Base-by-base conservation (phyloP, 2,329 filamentous ascomycete species). In the Penicillium sp. region DNA sequence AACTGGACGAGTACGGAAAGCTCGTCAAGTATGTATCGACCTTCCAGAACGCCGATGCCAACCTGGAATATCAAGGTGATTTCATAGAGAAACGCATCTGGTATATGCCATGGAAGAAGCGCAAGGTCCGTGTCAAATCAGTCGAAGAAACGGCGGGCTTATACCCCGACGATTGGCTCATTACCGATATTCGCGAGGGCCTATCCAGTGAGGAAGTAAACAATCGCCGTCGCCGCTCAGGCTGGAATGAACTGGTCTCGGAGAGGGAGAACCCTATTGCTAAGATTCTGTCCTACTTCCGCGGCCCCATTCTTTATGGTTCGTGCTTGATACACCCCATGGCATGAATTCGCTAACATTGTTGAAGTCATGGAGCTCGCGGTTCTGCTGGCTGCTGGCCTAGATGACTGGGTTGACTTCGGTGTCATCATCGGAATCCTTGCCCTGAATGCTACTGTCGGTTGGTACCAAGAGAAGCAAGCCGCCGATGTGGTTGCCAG, bases 401-500 rank as follows among this genome's bases (percentile, higher is more conserved):
- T 91, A 59, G 81, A 84, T 64, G 87, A 90, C 74, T 91, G 88
- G 88, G 81, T 90, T 62, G 89, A 91, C 75, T 85, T 90, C 64
- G 88, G 87, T 81, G 87, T 91, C 71, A 91, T 91, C 72, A 85
- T 89, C 66, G 89, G 84, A 77, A 91, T 91, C 71, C 77, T 91
- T 53, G 74, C 87, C 70, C 83, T 91, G 60, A 91, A 91, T 76
- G 89, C 89, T 57, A 77, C 86, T 62, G 89, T 91, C 70, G 89
- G 89, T 77, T 91, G 88, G 85, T 91, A 91, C 73, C 89, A 91
- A 73, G 89, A 91, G 76, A 91, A 91, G 77, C 88, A 90, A 75
- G 89, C 89, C 63, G 88, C 88, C 58, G 89, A 91, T 76, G 87
- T 90, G 63, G 88, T 90, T 67, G 88, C 88, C 26, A 86, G 82